Evolutionary conservation across 345 rosid genomes (phyloP).

Genomic region (Eucalyptus melliodora): DNA sequence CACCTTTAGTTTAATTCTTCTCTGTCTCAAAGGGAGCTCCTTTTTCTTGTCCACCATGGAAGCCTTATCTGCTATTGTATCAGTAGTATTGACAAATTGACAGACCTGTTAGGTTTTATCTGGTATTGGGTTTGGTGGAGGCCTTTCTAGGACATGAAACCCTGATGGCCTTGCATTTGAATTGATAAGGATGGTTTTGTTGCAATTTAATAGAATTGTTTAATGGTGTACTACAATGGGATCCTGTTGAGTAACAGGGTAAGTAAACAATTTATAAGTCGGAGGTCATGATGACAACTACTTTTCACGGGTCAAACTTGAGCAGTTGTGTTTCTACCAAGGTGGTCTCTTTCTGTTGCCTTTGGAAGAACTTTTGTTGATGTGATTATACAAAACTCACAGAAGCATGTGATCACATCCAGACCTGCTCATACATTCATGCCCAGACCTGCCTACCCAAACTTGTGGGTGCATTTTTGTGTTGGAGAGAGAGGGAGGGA

Average conservation of each 20-base stretch:
- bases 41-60: background rate
- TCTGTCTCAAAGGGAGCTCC: background rate
- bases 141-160: background rate
- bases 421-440: background rate
- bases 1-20: background rate
- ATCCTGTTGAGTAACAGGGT: background rate
- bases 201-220: background rate
- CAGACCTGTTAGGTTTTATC: background rate
- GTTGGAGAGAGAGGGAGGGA: background rate
- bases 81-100: background rate
- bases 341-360: background rate
- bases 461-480: background rate
- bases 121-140: background rate
- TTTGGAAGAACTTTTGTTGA: background rate
- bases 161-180: background rate
- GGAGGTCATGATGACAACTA: background rate
- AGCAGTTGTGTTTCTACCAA: background rate
- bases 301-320: background rate
- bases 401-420: background rate
- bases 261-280: background rate
- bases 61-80: background rate
- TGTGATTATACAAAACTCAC: background rate
- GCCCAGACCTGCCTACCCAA: background rate
- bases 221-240: background rate
- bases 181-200: background rate